Conservation (phyloP, 192 early-diverging fungal genomes). For the Martensiomyces pterosporus region DNA sequence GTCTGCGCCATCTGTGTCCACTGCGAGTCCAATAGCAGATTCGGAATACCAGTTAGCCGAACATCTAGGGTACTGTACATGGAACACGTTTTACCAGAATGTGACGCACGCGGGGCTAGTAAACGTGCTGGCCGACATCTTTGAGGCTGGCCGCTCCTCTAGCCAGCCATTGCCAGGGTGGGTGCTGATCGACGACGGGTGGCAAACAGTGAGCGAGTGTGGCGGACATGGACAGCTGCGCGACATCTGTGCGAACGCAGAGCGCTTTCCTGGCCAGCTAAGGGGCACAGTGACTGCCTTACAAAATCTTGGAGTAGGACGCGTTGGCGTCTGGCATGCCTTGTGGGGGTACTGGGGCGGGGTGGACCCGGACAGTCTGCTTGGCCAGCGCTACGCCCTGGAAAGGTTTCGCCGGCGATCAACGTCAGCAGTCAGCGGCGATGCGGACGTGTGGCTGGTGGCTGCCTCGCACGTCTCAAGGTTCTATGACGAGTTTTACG, state of each 20-base stretch:
- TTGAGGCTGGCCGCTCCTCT: neutral
- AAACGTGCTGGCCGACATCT: slow-evolving; percentile 8
- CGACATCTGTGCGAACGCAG: slow-evolving; percentile 29
- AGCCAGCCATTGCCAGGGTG: slow-evolving; percentile 16
- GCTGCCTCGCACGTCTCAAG: slow-evolving; percentile 5
- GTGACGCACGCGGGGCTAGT: slow-evolving; percentile 17
- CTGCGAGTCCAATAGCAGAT: no score
- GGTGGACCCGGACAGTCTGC: slow-evolving; percentile 29
- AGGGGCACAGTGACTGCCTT: slow-evolving; percentile 17
- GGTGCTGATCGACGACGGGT: slow-evolving; percentile 57
- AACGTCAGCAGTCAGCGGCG: slow-evolving; percentile 7
- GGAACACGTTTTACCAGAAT: slow-evolving; percentile 40
- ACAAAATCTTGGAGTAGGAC: slow-evolving; percentile 17
- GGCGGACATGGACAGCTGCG: slow-evolving; percentile 17
- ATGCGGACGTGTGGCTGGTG: slow-evolving; percentile 26
- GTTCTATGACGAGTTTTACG: slow-evolving; percentile 55
- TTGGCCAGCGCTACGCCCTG: slow-evolving; percentile 17
- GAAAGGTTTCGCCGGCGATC: slow-evolving; percentile 17
- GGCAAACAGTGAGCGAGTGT: slow-evolving; percentile 31
- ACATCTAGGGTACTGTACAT: slow-evolving; percentile 35
- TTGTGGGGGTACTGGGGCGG: slow-evolving; percentile 61
- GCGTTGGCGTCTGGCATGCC: slow-evolving; percentile 56
- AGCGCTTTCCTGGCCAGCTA: slow-evolving; percentile 51
- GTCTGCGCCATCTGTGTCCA: no score
- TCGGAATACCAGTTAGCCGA: no score